phyloP scores from a whole-genome alignment of 2,329 filamentous ascomycete species.

The Colletotrichum cordylinicola region DNA sequence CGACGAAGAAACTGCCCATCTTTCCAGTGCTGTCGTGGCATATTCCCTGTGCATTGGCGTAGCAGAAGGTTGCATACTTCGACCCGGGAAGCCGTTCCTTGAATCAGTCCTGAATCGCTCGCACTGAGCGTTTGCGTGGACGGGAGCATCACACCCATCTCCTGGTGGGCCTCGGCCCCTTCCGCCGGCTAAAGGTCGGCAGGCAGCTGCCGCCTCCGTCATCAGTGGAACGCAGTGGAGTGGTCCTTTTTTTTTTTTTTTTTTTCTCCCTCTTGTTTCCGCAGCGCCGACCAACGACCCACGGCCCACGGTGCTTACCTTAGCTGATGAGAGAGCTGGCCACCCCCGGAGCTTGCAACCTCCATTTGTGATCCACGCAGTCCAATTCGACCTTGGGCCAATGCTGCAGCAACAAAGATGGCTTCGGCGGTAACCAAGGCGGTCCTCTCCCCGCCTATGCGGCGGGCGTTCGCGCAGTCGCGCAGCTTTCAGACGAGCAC shows the following conservation, averaged over 20 bases:
- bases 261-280: not conserved
- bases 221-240: not conserved
- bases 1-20: not conserved
- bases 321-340: not conserved
- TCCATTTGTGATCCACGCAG: not conserved
- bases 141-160: not conserved
- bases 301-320: not conserved
- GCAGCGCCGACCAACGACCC: not conserved
- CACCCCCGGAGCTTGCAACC: not conserved
- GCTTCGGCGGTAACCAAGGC: constrained; percentile 25
- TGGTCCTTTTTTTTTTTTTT: not conserved
- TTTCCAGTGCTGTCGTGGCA: not conserved
- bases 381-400: constrained; percentile 1
- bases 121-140: not conserved
- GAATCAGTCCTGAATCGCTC: not conserved
- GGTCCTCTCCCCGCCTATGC: constrained; percentile 21
- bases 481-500: constrained; percentile 20
- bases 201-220: constrained; percentile 8
- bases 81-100: not conserved
- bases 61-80: not conserved
- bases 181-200: constrained; percentile 14
- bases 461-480: constrained; percentile 18
- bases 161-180: constrained; percentile 6
- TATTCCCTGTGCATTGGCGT: not conserved
- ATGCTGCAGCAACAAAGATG: constrained; percentile 24